phyloP scores from a whole-genome alignment of 2,329 filamentous ascomycete genomes.

The Cadophora luteo-olivacea region DNA sequence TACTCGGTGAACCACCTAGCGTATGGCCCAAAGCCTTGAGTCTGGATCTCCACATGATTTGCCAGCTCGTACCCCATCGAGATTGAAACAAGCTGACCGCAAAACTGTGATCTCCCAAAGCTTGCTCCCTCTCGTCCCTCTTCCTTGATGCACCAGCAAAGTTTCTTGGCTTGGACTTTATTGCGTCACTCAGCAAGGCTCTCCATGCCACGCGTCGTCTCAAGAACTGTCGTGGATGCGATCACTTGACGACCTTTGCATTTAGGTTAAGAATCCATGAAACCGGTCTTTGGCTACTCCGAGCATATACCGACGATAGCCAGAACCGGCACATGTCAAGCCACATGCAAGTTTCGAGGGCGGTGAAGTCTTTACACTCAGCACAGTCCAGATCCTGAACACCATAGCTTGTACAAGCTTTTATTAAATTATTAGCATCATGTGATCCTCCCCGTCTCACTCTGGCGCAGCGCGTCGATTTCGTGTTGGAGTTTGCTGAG shows the following conservation, averaged over 20 bases:
- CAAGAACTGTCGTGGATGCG: neutral
- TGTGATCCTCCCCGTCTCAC: conserved; percentile 39
- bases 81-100: conserved; percentile 4
- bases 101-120: neutral
- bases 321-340: conserved; percentile 14
- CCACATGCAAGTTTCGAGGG: neutral
- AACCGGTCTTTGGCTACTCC: neutral
- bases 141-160: neutral
- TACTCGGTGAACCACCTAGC: conserved; percentile 1
- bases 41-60: neutral
- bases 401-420: neutral
- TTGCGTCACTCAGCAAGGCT: conserved; percentile 1
- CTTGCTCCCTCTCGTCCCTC: too few relatives aligned
- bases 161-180: neutral
- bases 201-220: conserved; percentile 9
- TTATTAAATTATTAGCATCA: conserved; percentile 26
- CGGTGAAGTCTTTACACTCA: neutral
- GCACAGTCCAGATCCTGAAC: neutral
- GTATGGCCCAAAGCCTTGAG: conserved; percentile 1
- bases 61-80: neutral
- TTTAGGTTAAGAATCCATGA: neutral
- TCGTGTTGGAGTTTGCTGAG: conserved; percentile 75
- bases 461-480: conserved; percentile 69
- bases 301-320: neutral
- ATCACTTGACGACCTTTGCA: conserved; percentile 10